These are phyloP conservation scores for Hamamelis virginiana DNA, from an alignment of 164 flowering plant genomes.

Conservation along the genomic window DNA sequence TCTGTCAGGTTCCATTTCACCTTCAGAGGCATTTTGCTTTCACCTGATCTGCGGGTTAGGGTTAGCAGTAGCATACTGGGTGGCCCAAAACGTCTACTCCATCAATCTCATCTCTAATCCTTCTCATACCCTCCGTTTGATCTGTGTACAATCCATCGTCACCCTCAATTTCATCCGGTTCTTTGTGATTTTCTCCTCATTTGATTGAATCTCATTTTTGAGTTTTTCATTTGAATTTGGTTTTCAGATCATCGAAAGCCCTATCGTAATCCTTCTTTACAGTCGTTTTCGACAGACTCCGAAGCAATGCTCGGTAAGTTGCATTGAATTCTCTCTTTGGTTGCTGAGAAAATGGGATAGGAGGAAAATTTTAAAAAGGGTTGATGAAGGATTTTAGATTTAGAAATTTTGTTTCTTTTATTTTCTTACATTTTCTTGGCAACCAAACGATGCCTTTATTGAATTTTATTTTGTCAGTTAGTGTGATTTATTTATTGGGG, in stretches of 20 bases:
- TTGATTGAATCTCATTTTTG: not conserved
- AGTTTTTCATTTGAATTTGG: not conserved
- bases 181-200: not conserved
- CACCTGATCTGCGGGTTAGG: slow-evolving; percentile 43
- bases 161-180: not conserved
- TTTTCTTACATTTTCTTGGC: not conserved
- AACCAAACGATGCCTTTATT: not conserved
- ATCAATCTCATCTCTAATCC: slow-evolving; percentile 57
- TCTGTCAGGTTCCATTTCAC: slow-evolving; percentile 4
- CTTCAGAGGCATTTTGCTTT: slow-evolving; percentile 16
- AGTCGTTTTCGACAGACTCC: slow-evolving; percentile 51
- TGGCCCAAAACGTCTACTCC: slow-evolving; percentile 36
- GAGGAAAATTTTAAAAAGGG: not conserved
- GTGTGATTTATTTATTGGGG: not conserved
- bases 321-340: not conserved
- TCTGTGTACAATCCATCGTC: slow-evolving; percentile 40
- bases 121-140: slow-evolving; percentile 40
- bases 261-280: slow-evolving; percentile 50
- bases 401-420: not conserved
- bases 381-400: too few relatives aligned
- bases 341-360: not conserved
- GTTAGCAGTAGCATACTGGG: slow-evolving; percentile 39
- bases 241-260: slow-evolving; percentile 43
- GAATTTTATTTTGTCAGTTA: not conserved
- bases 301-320: slow-evolving; percentile 53